Conservation (phyloP, 176 grass and related monocot genomes). For the Poa annua region DNA sequence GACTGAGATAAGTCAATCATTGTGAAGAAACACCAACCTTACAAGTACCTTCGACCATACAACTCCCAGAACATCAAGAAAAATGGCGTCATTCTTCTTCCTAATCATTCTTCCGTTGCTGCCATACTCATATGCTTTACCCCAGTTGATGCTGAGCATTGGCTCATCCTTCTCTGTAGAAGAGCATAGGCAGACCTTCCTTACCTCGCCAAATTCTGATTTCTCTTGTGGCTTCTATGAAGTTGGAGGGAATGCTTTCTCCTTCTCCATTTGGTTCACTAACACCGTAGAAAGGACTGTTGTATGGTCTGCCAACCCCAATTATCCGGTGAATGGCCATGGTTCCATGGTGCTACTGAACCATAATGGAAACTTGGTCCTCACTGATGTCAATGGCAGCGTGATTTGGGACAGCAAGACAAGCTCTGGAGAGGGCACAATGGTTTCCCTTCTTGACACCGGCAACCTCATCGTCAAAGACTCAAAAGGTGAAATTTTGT, state of each 20-base stretch:
- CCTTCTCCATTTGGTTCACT: conserved; percentile 58
- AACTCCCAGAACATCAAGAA: conserved; percentile 13
- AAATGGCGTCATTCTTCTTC: conserved; percentile 35
- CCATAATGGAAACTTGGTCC: conserved; percentile 37
- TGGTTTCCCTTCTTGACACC: conserved; percentile 41
- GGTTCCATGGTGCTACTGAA: conserved; percentile 44
- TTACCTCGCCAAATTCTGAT: conserved; percentile 47
- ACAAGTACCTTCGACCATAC: not conserved
- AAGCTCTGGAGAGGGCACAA: not conserved
- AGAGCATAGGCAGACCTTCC: conserved; percentile 42
- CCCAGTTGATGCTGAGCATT: conserved; percentile 22
- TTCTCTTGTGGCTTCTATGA: conserved; percentile 74
- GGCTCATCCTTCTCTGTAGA: conserved; percentile 45
- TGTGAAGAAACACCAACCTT: conserved; percentile 5
- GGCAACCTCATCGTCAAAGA: conserved; percentile 38
- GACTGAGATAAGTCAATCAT: conserved; percentile 12
- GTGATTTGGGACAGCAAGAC: conserved; percentile 46
- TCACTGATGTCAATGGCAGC: conserved; percentile 42
- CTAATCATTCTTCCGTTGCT: conserved; percentile 39
- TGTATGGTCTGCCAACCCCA: conserved; percentile 52
- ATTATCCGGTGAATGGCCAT: conserved; percentile 42
- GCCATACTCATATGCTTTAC: conserved; percentile 33
- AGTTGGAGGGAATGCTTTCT: conserved; percentile 52
- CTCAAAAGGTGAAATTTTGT: conserved; percentile 4
- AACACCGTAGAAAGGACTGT: conserved; percentile 38